A percentile compares a stretch with the other conserved stretches of the same genome.
Conservation (phyloP, 2,329 filamentous ascomycete genomes). For the Talaromyces pinophilus region DNA sequence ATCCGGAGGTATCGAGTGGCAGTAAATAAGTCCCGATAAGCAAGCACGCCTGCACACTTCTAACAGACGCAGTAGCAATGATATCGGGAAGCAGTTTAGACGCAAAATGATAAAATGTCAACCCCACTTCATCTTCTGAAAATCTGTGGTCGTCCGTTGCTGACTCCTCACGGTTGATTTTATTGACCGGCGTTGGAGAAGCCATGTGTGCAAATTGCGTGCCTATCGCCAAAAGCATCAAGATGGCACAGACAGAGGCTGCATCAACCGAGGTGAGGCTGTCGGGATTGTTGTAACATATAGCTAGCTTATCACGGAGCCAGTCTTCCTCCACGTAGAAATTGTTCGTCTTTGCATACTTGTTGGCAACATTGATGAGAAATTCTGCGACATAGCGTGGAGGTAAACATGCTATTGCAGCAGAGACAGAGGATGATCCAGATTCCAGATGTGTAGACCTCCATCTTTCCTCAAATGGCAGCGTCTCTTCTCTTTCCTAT, state of each 20-base stretch:
- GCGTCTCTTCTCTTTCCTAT: slow-evolving; percentile 40
- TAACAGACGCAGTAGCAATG: slow-evolving; percentile 57
- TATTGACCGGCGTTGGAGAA: slow-evolving; percentile 40
- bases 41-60: slow-evolving; percentile 60
- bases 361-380: slow-evolving; percentile 47
- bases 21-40: slow-evolving; percentile 59
- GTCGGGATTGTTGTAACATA: slow-evolving; percentile 40
- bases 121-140: slow-evolving; percentile 57
- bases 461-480: slow-evolving; percentile 47
- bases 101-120: slow-evolving; percentile 60
- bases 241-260: slow-evolving; percentile 43
- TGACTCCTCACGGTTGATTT: slow-evolving; percentile 30
- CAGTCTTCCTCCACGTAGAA: slow-evolving; percentile 48
- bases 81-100: slow-evolving; percentile 58
- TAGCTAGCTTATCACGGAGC: slow-evolving; percentile 42
- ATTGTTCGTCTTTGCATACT: slow-evolving; percentile 47
- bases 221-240: slow-evolving; percentile 48
- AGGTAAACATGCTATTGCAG: slow-evolving; percentile 43
- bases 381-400: slow-evolving; percentile 49
- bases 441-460: slow-evolving; percentile 46
- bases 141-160: slow-evolving; percentile 38
- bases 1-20: slow-evolving; percentile 57
- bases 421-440: slow-evolving; percentile 39
- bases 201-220: slow-evolving; percentile 50
- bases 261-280: slow-evolving; percentile 42